Evolutionary conservation across 345 rosid species (phyloP).

Genomic region (Clausena lansium): DNA sequence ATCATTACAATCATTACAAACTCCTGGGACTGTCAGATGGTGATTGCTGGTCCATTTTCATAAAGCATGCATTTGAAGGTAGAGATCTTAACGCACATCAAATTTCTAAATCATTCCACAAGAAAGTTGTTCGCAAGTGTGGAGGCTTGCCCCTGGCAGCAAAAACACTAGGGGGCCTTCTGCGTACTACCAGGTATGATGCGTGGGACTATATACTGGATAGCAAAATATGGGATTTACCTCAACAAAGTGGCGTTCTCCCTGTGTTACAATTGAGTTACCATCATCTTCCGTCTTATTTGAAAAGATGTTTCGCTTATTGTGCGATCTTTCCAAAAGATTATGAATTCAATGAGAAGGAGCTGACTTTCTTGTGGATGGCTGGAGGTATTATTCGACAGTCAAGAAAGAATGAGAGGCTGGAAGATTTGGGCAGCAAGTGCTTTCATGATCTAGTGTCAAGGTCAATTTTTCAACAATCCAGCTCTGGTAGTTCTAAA

Average conservation of each 20-base stretch:
- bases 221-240: not conserved
- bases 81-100: not conserved
- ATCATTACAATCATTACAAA: not conserved
- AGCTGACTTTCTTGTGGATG: not conserved
- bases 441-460: not conserved
- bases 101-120: not conserved
- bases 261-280: not conserved
- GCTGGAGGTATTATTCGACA: not conserved
- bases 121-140: not conserved
- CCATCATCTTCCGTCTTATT: not conserved
- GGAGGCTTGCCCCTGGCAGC: not conserved
- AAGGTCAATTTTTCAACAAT: slow-evolving; percentile 22
- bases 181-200: not conserved
- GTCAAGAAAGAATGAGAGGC: too few relatives aligned
- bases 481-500: not conserved
- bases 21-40: not conserved
- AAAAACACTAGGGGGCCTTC: not conserved
- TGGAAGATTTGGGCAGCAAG: not conserved
- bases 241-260: not conserved
- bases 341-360: not conserved
- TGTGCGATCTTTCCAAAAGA: not conserved
- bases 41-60: not conserved
- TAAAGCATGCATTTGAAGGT: not conserved
- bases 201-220: not conserved
- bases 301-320: not conserved